A percentile compares a stretch with the other conserved stretches of the same genome.
These are phyloP conservation scores for Backusella circina DNA, from an alignment of 192 early-diverging fungal species.

Conservation along the genomic window DNA sequence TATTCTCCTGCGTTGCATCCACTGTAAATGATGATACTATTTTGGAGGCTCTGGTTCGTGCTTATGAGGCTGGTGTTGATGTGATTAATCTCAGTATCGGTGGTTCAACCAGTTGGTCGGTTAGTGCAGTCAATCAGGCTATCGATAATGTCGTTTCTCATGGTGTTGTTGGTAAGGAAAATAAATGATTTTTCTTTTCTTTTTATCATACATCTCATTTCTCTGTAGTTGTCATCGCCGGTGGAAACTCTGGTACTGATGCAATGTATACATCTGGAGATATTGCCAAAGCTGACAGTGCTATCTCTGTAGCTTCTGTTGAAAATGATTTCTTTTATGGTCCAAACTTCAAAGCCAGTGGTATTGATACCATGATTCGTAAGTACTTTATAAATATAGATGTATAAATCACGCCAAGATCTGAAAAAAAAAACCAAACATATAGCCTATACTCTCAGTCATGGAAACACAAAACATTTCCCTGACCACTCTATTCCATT, in stretches of 20 bases:
- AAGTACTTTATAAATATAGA: too few species aligned
- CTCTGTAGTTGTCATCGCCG: constrained; percentile 55
- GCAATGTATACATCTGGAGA: too few species aligned
- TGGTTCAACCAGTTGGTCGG: constrained; percentile 53
- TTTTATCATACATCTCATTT: too few species aligned
- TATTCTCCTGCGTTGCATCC: constrained; percentile 58
- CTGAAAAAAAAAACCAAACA: too few species aligned
- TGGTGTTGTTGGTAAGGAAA: constrained; percentile 43
- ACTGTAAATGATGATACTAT: constrained; percentile 70
- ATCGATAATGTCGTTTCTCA: constrained; percentile 21
- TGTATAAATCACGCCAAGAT: not conserved
- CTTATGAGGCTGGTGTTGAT: constrained; percentile 58
- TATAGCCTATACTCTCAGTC: constrained; percentile 47
- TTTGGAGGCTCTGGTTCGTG: constrained; percentile 68
- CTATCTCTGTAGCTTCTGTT: constrained; percentile 56
- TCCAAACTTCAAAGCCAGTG: constrained; percentile 34
- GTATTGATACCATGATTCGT: not conserved
- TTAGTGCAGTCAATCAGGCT: constrained; percentile 37
- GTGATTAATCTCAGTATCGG: constrained; percentile 85
- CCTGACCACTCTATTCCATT: not conserved
- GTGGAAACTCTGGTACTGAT: constrained; percentile 61
- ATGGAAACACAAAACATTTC: constrained; percentile 41
- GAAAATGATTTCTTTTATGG: constrained; percentile 37
- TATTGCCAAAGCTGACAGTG: constrained; percentile 36
- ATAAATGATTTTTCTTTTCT: too few species aligned